Base-by-base conservation (phyloP, 257 asterid species). In the Nyctanthes arbortristis region DNA sequence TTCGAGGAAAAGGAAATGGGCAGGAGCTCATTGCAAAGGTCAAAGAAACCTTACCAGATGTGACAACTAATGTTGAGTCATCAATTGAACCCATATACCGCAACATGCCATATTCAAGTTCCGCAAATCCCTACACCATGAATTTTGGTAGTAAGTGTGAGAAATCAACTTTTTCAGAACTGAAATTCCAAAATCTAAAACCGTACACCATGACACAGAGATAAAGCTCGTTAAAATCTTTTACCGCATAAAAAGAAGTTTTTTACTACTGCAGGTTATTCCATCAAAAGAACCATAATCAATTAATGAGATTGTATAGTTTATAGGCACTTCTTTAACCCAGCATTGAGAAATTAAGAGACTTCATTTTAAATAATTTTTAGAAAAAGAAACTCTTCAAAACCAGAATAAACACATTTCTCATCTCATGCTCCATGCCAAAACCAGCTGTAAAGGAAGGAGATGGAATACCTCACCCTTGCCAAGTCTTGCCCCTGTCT, bases 21-120 rank as follows among this genome's bases (percentile, higher is more conserved):
- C 40, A 4, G 27, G 56, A 37, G 25, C 22, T 65, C 54, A 8
- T 25, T 22, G 0, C 0, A 58, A 30, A 32, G 27, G 58, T 28
- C 18, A 12, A 65, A 68, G 25, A 60, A 18, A 60, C 35, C 59
- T 74, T 65, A 90, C 98, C 92, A 10, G 98, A 80, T 58, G 98
- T 93, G 73, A 88, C 87, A 52, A 93, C 68, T 18, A 89, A 88
- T 62, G 97, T 90, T 1, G 90, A 85, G 82, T 88, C 97, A 81
- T 88, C 95, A 65, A 93, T 88, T 57, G 96, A 91, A 25, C 96
- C 93, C 98, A 93, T 90, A 88, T 93, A 93, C 4, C 95, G 88
- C 66, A 93, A 89, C 98, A 88, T 90, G 61, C 97, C 98, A 78
- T 93, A 93, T 81, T 93, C 98, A 32, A 93, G 97, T 65, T 93